Evolutionary conservation across 1,139 yeast genomes (phyloP).

Genomic region (Kodamaea fungicola): DNA sequence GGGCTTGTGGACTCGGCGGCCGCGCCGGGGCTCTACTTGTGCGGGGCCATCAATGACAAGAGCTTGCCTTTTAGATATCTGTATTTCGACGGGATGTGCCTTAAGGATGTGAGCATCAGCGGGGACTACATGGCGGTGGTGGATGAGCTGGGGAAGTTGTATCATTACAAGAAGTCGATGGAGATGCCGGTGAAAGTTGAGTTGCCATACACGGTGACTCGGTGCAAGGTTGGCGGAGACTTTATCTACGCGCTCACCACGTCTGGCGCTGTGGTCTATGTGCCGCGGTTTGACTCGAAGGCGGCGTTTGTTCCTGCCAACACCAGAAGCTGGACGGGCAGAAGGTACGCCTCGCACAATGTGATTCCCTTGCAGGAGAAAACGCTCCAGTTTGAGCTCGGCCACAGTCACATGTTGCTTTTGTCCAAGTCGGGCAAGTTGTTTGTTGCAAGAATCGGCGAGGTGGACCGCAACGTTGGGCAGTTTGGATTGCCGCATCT

Average conservation of each 20-base stretch:
- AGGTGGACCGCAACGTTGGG: conserved; percentile 48
- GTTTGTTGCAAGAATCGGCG: conserved; percentile 49
- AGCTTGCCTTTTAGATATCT: conserved; percentile 58
- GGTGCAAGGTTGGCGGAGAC: conserved; percentile 52
- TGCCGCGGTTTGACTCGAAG: conserved; percentile 37
- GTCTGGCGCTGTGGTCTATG: conserved; percentile 50
- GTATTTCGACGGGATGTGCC: conserved; percentile 58
- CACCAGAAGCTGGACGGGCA: conserved; percentile 26
- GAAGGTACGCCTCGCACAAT: conserved; percentile 9
- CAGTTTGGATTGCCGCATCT: conserved; percentile 78
- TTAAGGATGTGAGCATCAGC: conserved; percentile 56
- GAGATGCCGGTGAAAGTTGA: conserved; percentile 22
- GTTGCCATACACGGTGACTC: conserved; percentile 44
- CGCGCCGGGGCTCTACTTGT: conserved; percentile 35
- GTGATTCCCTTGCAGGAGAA: conserved; percentile 30
- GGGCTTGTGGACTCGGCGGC: conserved; percentile 23
- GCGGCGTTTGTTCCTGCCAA: conserved; percentile 15
- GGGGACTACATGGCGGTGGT: conserved; percentile 57
- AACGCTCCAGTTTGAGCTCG: conserved; percentile 53
- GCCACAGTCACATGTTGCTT: conserved; percentile 64
- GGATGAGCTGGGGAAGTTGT: conserved; percentile 68
- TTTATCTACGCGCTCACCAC: conserved; percentile 55
- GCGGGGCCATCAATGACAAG: conserved; percentile 31
- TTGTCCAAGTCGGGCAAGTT: conserved; percentile 62
- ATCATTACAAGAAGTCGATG: conserved; percentile 56